phyloP scores from a whole-genome alignment of 2,329 filamentous ascomycete genomes.

The Sphaceloma murrayae region DNA sequence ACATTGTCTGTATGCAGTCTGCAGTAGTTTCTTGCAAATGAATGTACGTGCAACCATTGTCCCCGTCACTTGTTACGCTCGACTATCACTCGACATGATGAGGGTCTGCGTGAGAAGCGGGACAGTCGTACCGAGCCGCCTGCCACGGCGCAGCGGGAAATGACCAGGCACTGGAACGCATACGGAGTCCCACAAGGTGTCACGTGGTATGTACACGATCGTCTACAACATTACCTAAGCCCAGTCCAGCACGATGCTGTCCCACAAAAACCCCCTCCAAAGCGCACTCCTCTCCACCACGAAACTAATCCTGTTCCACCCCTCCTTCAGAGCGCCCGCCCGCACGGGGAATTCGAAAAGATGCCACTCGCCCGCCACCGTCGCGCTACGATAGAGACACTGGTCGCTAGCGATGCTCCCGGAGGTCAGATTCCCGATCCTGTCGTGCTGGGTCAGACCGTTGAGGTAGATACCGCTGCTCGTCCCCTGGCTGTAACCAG shows the following conservation, averaged over 20 bases:
- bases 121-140: too few species aligned
- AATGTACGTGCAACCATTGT: not conserved
- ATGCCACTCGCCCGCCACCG: constrained; percentile 40
- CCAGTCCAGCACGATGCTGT: constrained; percentile 34
- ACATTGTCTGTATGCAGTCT: not conserved
- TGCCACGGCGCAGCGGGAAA: too few species aligned
- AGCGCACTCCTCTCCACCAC: constrained; percentile 28
- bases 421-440: constrained; percentile 36
- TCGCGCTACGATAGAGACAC: constrained; percentile 40
- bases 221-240: too few species aligned
- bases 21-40: constrained; percentile 2
- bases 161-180: too few species aligned
- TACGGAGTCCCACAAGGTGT: too few species aligned
- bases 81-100: too few species aligned
- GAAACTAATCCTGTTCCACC: constrained; percentile 32
- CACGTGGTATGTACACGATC: too few species aligned
- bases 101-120: too few species aligned
- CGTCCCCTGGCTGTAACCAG: constrained; percentile 37
- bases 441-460: constrained; percentile 20
- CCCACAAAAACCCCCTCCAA: constrained; percentile 38
- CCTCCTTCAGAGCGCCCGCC: constrained; percentile 26
- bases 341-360: constrained; percentile 35
- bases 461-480: constrained; percentile 37
- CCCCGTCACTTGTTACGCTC: not conserved
- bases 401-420: constrained; percentile 35